phyloP scores from a whole-genome alignment of 2,329 filamentous ascomycete species.

The Ophiostoma montium region DNA sequence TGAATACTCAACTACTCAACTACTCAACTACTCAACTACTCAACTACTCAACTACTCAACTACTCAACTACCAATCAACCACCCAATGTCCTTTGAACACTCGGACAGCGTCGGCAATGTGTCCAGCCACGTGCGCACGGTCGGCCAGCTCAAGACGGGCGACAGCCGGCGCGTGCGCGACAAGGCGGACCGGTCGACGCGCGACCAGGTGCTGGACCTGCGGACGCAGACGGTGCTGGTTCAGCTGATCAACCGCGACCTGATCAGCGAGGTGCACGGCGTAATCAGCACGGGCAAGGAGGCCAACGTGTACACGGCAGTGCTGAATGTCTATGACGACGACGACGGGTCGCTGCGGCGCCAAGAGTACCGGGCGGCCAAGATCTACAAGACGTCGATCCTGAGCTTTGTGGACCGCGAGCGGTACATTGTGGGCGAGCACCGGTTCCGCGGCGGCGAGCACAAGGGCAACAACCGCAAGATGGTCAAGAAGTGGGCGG shows the following conservation, averaged over 20 bases:
- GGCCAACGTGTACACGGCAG: slow-evolving; percentile 91
- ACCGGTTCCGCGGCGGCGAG: slow-evolving; percentile 78
- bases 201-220: slow-evolving; percentile 87
- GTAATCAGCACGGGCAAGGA: slow-evolving; percentile 96
- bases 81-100: not conserved
- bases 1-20: too few relatives aligned
- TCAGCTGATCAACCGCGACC: slow-evolving; percentile 86
- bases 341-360: slow-evolving; percentile 25
- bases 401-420: slow-evolving; percentile 96
- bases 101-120: not conserved
- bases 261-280: slow-evolving; percentile 84
- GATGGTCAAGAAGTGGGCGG: slow-evolving; percentile 98
- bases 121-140: not conserved
- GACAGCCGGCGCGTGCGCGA: slow-evolving; percentile 29
- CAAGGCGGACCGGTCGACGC: slow-evolving; percentile 85
- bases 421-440: slow-evolving; percentile 89
- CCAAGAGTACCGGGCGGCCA: slow-evolving; percentile 70
- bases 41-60: too few relatives aligned
- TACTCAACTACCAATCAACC: not conserved
- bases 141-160: not conserved
- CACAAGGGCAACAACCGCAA: slow-evolving; percentile 90
- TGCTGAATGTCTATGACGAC: slow-evolving; percentile 34
- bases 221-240: slow-evolving; percentile 89
- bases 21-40: too few relatives aligned
- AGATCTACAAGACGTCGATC: slow-evolving; percentile 98